Percentiles rank a stretch among this genome's conserved stretches.
These are phyloP conservation scores for Blastomyces gilchristii DNA, from an alignment of 2,329 filamentous ascomycete species.

Conservation along the genomic window DNA sequence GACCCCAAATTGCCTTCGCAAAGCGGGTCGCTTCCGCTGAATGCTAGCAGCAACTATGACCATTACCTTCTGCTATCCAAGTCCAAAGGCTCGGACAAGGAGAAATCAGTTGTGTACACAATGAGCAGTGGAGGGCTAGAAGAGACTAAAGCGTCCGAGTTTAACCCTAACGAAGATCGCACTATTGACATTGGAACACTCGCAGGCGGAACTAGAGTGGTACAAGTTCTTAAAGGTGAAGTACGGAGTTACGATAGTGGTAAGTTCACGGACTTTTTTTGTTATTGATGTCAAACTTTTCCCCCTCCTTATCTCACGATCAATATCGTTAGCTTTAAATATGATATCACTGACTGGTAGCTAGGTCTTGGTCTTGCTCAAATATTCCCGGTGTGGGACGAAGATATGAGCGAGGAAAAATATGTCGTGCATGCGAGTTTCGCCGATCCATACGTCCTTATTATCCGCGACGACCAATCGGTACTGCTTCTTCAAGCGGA, in stretches of 20 bases:
- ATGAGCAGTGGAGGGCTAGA: slow-evolving; percentile 65
- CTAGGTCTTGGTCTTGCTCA: slow-evolving; percentile 76
- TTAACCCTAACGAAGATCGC: slow-evolving; percentile 77
- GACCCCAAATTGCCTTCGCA: slow-evolving; percentile 32
- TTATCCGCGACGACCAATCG: slow-evolving; percentile 75
- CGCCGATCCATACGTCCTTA: slow-evolving; percentile 71
- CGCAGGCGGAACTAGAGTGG: slow-evolving; percentile 66
- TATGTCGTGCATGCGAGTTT: slow-evolving; percentile 72
- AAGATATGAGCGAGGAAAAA: slow-evolving; percentile 68
- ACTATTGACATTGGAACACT: slow-evolving; percentile 80
- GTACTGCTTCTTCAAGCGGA: slow-evolving; percentile 71
- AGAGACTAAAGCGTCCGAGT: slow-evolving; percentile 71
- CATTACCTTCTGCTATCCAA: slow-evolving; percentile 77
- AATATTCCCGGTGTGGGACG: slow-evolving; percentile 86
- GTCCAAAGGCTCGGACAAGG: slow-evolving; percentile 52
- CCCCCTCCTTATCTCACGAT: not conserved
- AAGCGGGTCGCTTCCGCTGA: not conserved
- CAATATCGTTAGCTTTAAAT: not conserved
- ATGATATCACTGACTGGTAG: slow-evolving; percentile 11
- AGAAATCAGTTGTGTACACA: slow-evolving; percentile 68
- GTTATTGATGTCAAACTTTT: not conserved
- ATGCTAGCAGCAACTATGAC: slow-evolving; percentile 44
- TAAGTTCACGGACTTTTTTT: slow-evolving; percentile 37
- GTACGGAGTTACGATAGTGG: slow-evolving; percentile 83
- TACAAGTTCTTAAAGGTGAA: slow-evolving; percentile 79